Evolutionary conservation across 257 asterid species (phyloP), one percentile per base, ranked within the genome.

Genomic region (Forsythia viridissima): DNA sequence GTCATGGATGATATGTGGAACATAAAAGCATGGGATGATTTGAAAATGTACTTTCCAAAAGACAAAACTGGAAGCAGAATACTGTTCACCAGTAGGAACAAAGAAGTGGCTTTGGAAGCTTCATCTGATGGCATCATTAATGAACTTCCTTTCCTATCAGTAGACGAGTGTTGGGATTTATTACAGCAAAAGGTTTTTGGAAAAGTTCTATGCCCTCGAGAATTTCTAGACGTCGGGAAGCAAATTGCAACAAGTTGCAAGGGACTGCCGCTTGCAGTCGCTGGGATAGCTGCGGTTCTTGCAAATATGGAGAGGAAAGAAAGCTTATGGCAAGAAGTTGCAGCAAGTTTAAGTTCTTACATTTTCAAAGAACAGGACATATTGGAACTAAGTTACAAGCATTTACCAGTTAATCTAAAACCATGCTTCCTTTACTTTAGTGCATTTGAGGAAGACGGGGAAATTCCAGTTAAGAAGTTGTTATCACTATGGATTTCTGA

Each of bases 1-100:
- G 59, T 82, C 1, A 6, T 85, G 51, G 88, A 82, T 77, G 89
- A 85, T 73, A 40, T 85, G 72, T 82, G 88, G 86, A 16, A 43
- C 10, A 3, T 71, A 15, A 2, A 0, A 12, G 80, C 44, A 2
- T 80, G 83, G 87, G 51, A 77, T 38, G 83, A 52, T 5, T 0
- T 37, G 36, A 46, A 36, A 20, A 10, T 0, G 0, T 9, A 0
- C 65, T 74, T 21, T 39, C 83, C 83, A 75, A 55, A 76, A 13
- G 71, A 40, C 40, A 40, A 41, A 16, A 74, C 48, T 3, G 71
- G 85, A 48, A 85, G 87, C 15, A 80, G 79, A 69, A 70, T 82
- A 61, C 61, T 85, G 3, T 51, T 85, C 75, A 82, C 84, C 24
- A 82, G 78, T 41, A 41, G 74, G 0, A 30, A 24, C 39, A 46